A percentile compares a stretch with the other conserved stretches of the same genome.
Conservation (phyloP, 331 rosid genomes). For the Spiraea crenata region DNA sequence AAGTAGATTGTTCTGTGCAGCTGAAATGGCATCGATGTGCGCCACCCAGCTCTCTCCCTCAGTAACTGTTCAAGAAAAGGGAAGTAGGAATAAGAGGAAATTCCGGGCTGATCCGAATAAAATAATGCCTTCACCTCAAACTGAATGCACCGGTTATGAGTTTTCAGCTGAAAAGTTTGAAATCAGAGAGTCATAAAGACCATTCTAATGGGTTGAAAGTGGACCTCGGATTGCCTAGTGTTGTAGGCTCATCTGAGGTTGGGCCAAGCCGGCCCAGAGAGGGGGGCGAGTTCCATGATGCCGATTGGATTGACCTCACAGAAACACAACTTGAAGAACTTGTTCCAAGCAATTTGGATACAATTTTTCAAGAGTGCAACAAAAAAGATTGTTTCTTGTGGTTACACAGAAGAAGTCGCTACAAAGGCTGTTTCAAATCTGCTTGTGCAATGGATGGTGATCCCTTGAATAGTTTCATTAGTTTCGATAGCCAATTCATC, state of each 20-base stretch:
- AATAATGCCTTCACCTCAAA: conserved; percentile 47
- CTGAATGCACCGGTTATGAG: conserved; percentile 65
- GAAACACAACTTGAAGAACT: conserved; percentile 85
- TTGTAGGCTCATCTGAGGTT: conserved; percentile 39
- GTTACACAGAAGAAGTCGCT: conserved; percentile 77
- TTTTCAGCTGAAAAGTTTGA: conserved; percentile 79
- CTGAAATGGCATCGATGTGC: conserved; percentile 70
- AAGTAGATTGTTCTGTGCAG: conserved; percentile 40
- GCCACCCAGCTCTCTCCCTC: conserved; percentile 55
- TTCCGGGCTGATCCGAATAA: conserved; percentile 73
- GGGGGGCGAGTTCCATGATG: conserved; percentile 65
- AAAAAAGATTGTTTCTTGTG: conserved; percentile 59
- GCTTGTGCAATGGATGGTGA: conserved; percentile 85
- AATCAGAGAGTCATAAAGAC: conserved; percentile 40
- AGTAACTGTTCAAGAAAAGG: conserved; percentile 66
- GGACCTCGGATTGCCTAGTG: conserved; percentile 72
- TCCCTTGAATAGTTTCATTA: conserved; percentile 39
- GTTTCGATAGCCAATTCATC: not conserved
- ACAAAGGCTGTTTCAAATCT: conserved; percentile 67
- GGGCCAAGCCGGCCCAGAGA: conserved; percentile 52
- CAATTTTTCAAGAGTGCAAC: conserved; percentile 74
- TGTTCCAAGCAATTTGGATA: conserved; percentile 60
- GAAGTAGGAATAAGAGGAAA: conserved; percentile 89
- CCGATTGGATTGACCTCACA: conserved; percentile 83
- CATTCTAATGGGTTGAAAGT: conserved; percentile 76